These are phyloP conservation scores for Botrytis paeoniae DNA, from an alignment of 2,329 filamentous ascomycete genomes.

Conservation along the genomic window DNA sequence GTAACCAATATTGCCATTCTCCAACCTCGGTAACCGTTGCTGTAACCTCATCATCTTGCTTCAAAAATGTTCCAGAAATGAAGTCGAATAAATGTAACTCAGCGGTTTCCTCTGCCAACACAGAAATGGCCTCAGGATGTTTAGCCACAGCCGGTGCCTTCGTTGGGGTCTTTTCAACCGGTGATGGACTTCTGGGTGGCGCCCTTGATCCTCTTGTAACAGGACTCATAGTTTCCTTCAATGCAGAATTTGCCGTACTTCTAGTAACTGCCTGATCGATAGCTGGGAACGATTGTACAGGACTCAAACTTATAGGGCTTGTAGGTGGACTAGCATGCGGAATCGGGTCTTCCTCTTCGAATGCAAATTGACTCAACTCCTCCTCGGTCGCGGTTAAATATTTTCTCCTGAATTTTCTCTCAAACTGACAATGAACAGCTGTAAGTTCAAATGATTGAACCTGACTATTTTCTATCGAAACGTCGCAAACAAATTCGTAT, in stretches of 20 bases:
- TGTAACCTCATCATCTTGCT: constrained; percentile 54
- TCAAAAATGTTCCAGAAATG: constrained; percentile 75
- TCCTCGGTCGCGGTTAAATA: constrained; percentile 76
- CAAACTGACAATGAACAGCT: constrained; percentile 93
- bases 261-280: constrained; percentile 23
- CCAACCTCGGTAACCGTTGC: constrained; percentile 83
- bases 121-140: constrained; percentile 68
- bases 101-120: constrained; percentile 70
- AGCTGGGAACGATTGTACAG: constrained; percentile 30
- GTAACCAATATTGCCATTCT: constrained; percentile 93
- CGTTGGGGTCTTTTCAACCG: constrained; percentile 47
- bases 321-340: constrained; percentile 59
- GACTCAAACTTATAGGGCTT: constrained; percentile 48
- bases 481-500: constrained; percentile 97
- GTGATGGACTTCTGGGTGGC: constrained; percentile 19
- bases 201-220: constrained; percentile 24
- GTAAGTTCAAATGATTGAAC: constrained; percentile 78
- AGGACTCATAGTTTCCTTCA: constrained; percentile 41
- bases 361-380: constrained; percentile 81
- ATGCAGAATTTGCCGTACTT: constrained; percentile 45
- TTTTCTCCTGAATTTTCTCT: constrained; percentile 83
- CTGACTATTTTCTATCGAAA: constrained; percentile 64
- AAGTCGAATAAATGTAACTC: constrained; percentile 96
- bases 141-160: constrained; percentile 56
- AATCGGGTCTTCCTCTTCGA: constrained; percentile 62